phyloP scores from a whole-genome alignment of 495 filamentous ascomycete species.

The Aspergillus avenaceus region DNA sequence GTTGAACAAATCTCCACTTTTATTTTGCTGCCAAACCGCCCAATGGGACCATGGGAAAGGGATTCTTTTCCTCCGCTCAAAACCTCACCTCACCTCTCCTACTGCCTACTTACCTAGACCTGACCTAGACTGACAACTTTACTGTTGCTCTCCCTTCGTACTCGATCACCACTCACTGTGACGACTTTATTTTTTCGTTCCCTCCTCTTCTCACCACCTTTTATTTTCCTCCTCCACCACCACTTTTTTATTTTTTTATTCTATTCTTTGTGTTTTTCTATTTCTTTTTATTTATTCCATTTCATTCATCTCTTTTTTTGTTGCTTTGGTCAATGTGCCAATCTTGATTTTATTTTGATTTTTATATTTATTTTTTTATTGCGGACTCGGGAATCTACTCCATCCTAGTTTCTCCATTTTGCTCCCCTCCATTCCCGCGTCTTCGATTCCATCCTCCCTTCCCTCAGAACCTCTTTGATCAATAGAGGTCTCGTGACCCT shows the following conservation, averaged over 20 bases:
- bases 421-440: conserved; percentile 2
- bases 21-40: background rate
- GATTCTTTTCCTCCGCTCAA: background rate
- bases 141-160: background rate
- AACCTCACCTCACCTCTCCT: background rate
- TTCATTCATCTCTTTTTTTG: no score
- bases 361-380: no score
- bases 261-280: no score
- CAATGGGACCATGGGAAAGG: conserved; percentile 2
- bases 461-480: background rate
- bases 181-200: background rate
- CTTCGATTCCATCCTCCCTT: background rate
- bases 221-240: background rate
- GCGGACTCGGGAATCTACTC: background rate
- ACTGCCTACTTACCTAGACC: no score
- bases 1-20: background rate
- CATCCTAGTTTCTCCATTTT: conserved; percentile 2
- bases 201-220: background rate
- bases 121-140: no score
- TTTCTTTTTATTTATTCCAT: no score
- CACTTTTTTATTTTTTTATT: background rate
- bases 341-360: no score
- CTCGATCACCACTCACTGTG: background rate
- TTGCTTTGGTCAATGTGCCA: no score
- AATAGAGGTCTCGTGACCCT: conserved; percentile 15